Evolutionary conservation across 2,329 filamentous ascomycete genomes (phyloP).

Genomic region (Exophiala xenobiotica): DNA sequence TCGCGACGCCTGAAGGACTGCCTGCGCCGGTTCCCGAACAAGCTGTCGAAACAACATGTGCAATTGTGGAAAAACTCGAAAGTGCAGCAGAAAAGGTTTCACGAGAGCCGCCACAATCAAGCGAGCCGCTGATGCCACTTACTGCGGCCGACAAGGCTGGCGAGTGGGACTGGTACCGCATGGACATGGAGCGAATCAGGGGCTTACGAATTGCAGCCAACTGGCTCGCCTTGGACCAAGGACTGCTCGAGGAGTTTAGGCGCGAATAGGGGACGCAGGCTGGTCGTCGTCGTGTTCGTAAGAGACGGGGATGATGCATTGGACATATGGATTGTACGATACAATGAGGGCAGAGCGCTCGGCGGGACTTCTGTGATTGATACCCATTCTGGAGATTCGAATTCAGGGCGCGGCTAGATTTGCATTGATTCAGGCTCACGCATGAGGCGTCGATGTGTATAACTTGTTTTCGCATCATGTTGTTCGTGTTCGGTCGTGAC

Average conservation of each 20-base stretch:
- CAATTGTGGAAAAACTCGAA: slow-evolving; percentile 26
- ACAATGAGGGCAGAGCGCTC: too few relatives aligned
- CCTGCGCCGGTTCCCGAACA: slow-evolving; percentile 13
- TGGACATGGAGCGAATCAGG: slow-evolving; percentile 57
- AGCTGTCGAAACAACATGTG: slow-evolving; percentile 11
- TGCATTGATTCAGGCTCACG: too few relatives aligned
- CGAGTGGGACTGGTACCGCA: slow-evolving; percentile 60
- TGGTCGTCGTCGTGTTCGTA: not conserved
- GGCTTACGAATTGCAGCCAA: slow-evolving; percentile 57
- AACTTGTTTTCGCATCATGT: not conserved
- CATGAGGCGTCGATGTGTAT: not conserved
- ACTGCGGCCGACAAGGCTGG: slow-evolving; percentile 37
- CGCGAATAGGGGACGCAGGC: slow-evolving; percentile 1
- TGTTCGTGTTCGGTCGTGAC: not conserved
- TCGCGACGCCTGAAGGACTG: slow-evolving; percentile 19
- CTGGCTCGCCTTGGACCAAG: slow-evolving; percentile 54
- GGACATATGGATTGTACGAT: too few relatives aligned
- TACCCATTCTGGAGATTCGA: too few relatives aligned
- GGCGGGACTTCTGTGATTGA: too few relatives aligned
- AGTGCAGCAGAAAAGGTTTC: slow-evolving; percentile 30
- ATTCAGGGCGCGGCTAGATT: too few relatives aligned
- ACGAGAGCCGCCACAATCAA: slow-evolving; percentile 3
- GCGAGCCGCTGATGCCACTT: slow-evolving; percentile 34
- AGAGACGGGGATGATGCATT: not conserved
- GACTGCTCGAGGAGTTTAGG: slow-evolving; percentile 50